phyloP scores from a whole-genome alignment of 2,329 filamentous ascomycete genomes.

The Exophiala oligosperma region DNA sequence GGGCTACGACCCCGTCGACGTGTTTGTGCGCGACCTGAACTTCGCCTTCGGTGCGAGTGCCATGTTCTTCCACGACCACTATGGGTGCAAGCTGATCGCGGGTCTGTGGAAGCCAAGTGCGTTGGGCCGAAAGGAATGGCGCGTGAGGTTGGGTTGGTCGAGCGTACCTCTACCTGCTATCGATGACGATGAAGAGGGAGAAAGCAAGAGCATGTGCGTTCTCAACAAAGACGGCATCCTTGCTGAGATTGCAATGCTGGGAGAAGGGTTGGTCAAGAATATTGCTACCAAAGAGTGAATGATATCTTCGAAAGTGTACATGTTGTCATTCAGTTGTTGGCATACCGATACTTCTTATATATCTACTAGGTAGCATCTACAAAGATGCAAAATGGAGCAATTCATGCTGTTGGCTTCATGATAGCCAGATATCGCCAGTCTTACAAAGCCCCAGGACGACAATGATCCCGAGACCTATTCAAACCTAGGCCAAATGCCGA shows the following conservation, averaged over 20 bases:
- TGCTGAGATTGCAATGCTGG: constrained; percentile 68
- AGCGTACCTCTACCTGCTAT: constrained; percentile 53
- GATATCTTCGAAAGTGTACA: neutral
- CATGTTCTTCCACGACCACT: constrained; percentile 73
- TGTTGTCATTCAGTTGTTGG: neutral
- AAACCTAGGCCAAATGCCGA: too few species aligned
- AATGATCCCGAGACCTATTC: too few species aligned
- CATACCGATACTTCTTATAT: too few species aligned
- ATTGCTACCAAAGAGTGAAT: constrained; percentile 19
- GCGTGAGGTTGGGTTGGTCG: constrained; percentile 69
- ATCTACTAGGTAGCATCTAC: too few species aligned
- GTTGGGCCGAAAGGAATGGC: constrained; percentile 59
- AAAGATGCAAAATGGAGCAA: too few species aligned
- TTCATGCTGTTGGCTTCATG: too few species aligned
- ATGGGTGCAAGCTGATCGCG: constrained; percentile 54
- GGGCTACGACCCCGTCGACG: constrained; percentile 60
- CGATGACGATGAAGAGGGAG: constrained; percentile 35
- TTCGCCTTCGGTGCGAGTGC: constrained; percentile 66
- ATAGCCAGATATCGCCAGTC: neutral
- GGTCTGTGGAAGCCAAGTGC: constrained; percentile 65
- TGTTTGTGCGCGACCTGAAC: constrained; percentile 68
- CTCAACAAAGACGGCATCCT: constrained; percentile 69
- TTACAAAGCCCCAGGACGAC: neutral
- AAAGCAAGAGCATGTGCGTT: constrained; percentile 53
- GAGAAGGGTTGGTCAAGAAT: constrained; percentile 26